Evolutionary conservation across 805 yeast genomes (phyloP).

Genomic region (Ogataea thermomethanolica): DNA sequence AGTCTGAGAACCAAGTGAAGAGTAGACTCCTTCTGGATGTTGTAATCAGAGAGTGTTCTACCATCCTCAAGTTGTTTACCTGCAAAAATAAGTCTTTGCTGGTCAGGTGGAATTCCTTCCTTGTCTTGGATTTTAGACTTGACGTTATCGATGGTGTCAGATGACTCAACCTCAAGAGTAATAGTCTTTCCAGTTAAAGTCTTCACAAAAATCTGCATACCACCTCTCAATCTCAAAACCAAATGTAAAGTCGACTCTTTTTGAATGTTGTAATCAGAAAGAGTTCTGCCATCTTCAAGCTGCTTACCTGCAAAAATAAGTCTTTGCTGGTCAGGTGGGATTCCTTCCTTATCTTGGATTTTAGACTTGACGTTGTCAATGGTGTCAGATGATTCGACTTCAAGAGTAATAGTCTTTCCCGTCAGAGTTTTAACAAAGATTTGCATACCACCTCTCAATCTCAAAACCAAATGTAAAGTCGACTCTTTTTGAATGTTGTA

Average conservation of each 20-base stretch:
- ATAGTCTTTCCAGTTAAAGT: conserved; percentile 62
- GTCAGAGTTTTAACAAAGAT: conserved; percentile 87
- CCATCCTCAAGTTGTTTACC: conserved; percentile 98
- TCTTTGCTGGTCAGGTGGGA: conserved; percentile 45
- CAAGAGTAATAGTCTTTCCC: conserved; percentile 79
- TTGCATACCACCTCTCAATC: conserved; percentile 64
- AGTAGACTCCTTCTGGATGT: conserved; percentile 97
- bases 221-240: conserved; percentile 87
- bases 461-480: conserved; percentile 34
- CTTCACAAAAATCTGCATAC: conserved; percentile 61
- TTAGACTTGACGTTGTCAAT: conserved; percentile 43
- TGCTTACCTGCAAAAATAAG: conserved; percentile 47
- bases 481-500: conserved; percentile 48
- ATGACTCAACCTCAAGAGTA: conserved; percentile 95
- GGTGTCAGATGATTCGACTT: conserved; percentile 46
- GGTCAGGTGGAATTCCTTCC: conserved; percentile 98
- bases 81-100: conserved; percentile 94
- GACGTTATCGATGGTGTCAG: conserved; percentile 96
- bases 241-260: conserved; percentile 62
- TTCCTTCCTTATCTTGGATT: conserved; percentile 43
- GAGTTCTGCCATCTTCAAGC: conserved; percentile 76
- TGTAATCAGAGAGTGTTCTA: conserved; percentile 95
- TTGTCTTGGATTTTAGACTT: conserved; percentile 95
- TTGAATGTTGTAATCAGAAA: conserved; percentile 71
- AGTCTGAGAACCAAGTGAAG: conserved; percentile 94